Evolutionary conservation across 1,139 yeast genomes (phyloP).

Genomic region (Blastobotrys aristatus): DNA sequence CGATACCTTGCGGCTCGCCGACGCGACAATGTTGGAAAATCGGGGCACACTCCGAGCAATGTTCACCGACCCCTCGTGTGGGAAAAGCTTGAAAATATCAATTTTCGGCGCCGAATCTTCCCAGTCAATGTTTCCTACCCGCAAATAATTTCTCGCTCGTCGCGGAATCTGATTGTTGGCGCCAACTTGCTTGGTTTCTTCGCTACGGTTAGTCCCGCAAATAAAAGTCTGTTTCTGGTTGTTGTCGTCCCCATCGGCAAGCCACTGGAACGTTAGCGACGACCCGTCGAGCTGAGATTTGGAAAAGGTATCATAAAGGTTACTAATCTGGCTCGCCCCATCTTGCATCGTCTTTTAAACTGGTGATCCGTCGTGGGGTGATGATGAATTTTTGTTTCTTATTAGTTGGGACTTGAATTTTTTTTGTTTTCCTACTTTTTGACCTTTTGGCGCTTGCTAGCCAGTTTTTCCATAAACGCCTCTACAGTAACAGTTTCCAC

Average conservation of each 20-base stretch:
- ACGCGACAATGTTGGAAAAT: constrained; percentile 9
- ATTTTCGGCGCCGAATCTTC: constrained; percentile 20
- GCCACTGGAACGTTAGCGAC: constrained; percentile 14
- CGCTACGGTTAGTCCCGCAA: too few species aligned
- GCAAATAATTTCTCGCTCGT: too few species aligned
- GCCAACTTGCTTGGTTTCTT: constrained; percentile 13
- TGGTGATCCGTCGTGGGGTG: too few species aligned
- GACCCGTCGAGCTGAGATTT: constrained; percentile 1
- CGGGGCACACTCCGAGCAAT: constrained; percentile 3
- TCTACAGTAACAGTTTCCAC: constrained; percentile 10
- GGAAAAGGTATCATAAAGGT: constrained; percentile 3
- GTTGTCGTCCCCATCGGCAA: background rate
- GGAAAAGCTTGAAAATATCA: constrained; percentile 4
- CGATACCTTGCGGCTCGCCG: constrained; percentile 1
- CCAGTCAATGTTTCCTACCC: too few species aligned
- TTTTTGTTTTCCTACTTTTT: background rate
- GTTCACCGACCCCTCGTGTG: constrained; percentile 2
- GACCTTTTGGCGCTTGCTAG: too few species aligned
- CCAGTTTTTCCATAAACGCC: constrained; percentile 14
- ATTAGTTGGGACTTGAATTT: too few species aligned
- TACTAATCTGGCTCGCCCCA: too few species aligned
- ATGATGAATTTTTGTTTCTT: too few species aligned
- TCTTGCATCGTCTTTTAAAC: too few species aligned
- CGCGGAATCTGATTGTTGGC: too few species aligned
- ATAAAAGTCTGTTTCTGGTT: background rate